Evolutionary conservation across 257 asterid genomes (phyloP).

Genomic region (Oldenlandia corymbosa): DNA sequence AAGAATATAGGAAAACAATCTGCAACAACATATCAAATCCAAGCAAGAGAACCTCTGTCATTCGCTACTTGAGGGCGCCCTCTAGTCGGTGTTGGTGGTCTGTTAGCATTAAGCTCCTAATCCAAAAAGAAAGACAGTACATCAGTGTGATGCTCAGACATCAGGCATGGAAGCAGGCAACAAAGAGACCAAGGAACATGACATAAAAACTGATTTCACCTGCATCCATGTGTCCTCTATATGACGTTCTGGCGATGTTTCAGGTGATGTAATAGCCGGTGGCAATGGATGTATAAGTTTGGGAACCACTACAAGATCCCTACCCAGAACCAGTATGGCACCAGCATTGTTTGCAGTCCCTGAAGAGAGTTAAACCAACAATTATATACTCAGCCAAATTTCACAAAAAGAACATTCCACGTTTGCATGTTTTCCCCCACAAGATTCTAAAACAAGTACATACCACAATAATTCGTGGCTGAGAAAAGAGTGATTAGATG

Average conservation of each 20-base stretch:
- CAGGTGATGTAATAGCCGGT: slow-evolving; percentile 86
- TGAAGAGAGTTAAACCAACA: slow-evolving; percentile 10
- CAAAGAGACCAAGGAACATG: slow-evolving; percentile 7
- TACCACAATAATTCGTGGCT: slow-evolving; percentile 99
- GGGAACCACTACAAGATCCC: slow-evolving; percentile 98
- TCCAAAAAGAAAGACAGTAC: slow-evolving; percentile 2
- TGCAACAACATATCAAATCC: slow-evolving; percentile 52
- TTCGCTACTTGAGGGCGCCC: slow-evolving; percentile 89
- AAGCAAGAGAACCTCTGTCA: slow-evolving; percentile 94
- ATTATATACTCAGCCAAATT: background rate
- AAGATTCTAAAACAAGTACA: slow-evolving; percentile 12
- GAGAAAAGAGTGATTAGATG: slow-evolving; percentile 93
- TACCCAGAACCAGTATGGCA: slow-evolving; percentile 94
- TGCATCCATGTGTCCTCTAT: slow-evolving; percentile 97
- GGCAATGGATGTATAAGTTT: slow-evolving; percentile 90
- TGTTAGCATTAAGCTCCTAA: slow-evolving; percentile 94
- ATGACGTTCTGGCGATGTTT: slow-evolving; percentile 77
- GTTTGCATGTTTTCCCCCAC: background rate
- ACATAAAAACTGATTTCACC: slow-evolving; percentile 35
- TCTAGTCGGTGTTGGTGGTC: slow-evolving; percentile 97
- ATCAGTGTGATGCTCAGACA: slow-evolving; percentile 12
- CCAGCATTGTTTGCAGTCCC: slow-evolving; percentile 99
- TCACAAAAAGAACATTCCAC: background rate
- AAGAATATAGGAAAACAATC: slow-evolving; percentile 38
- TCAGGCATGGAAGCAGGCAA: background rate